Evolutionary conservation across 257 asterid genomes (phyloP).

Genomic region (Solanum infundibuliforme): DNA sequence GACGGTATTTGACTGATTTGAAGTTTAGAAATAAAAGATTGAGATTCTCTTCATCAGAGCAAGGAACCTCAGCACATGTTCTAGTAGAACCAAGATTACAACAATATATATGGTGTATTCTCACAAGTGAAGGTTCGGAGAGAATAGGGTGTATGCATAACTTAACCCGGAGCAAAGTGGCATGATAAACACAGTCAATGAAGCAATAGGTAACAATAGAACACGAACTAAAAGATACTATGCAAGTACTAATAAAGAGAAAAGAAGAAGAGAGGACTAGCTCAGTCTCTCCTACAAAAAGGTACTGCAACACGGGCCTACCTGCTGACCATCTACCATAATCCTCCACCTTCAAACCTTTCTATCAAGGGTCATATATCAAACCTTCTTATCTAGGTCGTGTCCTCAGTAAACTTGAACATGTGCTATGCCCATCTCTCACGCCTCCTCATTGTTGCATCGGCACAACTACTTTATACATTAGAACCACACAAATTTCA

Average conservation of each 20-base stretch:
- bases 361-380: no score
- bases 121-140: neutral
- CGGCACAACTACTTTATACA: neutral
- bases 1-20: neutral
- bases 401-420: no score
- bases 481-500: neutral
- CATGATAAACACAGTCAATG: neutral
- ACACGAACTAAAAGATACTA: neutral
- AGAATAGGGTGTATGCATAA: rapidly evolving
- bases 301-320: rapidly evolving
- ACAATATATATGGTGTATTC: no score
- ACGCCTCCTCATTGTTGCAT: neutral
- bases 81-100: neutral
- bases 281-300: neutral
- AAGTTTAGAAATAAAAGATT: neutral
- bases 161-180: neutral
- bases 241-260: neutral
- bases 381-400: no score
- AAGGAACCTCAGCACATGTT: neutral
- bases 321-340: no score
- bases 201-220: neutral
- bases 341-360: neutral
- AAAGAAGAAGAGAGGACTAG: neutral
- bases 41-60: neutral
- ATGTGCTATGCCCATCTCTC: neutral